Percentiles rank a stretch among this genome's conserved stretches.
Conservation (phyloP, 441 rosid genomes). For the Pelargonium fulgidum region DNA sequence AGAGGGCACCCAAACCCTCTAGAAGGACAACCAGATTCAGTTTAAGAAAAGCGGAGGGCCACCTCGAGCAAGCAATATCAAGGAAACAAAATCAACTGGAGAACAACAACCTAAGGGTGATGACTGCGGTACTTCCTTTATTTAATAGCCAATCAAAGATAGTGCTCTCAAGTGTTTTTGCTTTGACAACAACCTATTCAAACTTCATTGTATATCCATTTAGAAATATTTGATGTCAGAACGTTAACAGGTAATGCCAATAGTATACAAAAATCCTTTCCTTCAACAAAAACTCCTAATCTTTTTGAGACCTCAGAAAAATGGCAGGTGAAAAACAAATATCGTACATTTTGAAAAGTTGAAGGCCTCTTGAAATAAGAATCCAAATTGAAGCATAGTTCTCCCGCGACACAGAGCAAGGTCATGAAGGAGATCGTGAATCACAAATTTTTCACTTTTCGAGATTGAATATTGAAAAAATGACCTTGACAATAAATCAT, state of each 20-base stretch:
- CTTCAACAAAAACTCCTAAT: not conserved
- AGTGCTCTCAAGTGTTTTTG: not conserved
- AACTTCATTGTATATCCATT: not conserved
- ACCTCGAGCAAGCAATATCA: too few relatives aligned
- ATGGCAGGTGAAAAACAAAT: not conserved
- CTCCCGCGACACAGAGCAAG: constrained; percentile 2
- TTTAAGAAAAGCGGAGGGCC: too few relatives aligned
- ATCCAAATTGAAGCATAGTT: not conserved
- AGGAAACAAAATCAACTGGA: too few relatives aligned
- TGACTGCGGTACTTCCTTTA: not conserved
- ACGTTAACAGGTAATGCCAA: too few relatives aligned
- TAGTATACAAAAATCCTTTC: not conserved
- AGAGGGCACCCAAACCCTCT: too few relatives aligned
- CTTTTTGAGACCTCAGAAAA: not conserved
- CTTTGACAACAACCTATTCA: not conserved
- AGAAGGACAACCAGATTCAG: too few relatives aligned
- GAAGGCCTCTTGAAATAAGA: not conserved
- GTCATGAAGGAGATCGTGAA: constrained; percentile 20
- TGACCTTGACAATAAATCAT: not conserved
- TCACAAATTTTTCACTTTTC: not conserved
- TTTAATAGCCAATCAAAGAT: not conserved
- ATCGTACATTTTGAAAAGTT: not conserved
- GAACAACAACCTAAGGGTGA: too few relatives aligned
- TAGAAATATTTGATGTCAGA: too few relatives aligned
- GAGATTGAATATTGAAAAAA: constrained; percentile 10